These are phyloP conservation scores for Arabidopsis hybrid DNA, from an alignment of 441 rosid species.

Conservation along the genomic window DNA sequence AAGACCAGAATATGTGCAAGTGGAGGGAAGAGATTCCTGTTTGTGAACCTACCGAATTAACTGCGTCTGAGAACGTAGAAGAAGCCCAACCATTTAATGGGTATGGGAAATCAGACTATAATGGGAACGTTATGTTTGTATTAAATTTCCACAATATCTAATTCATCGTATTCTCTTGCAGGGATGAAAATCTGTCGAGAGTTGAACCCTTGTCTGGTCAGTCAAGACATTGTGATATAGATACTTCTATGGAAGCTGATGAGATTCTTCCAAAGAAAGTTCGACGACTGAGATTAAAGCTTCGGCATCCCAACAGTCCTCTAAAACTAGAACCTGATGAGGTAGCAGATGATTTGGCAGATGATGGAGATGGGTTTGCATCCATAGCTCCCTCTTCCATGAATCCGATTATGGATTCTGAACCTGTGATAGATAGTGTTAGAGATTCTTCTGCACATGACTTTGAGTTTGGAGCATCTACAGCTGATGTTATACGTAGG, in stretches of 20 bases:
- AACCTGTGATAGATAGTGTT: constrained; percentile 42
- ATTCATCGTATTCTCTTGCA: constrained; percentile 52
- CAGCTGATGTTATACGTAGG: constrained; percentile 59
- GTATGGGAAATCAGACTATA: constrained; percentile 53
- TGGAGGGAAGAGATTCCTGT: constrained; percentile 47
- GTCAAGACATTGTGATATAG: constrained; percentile 45
- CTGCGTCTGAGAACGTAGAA: constrained; percentile 41
- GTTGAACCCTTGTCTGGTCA: constrained; percentile 44
- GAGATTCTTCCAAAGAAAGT: constrained; percentile 57
- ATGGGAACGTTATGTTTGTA: constrained; percentile 10
- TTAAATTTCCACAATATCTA: constrained; percentile 31
- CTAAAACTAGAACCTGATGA: constrained; percentile 45
- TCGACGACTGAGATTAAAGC: constrained; percentile 66
- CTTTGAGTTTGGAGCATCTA: constrained; percentile 49
- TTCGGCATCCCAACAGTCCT: constrained; percentile 49
- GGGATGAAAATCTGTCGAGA: constrained; percentile 52
- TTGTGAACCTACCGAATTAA: constrained; percentile 39
- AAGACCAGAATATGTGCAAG: constrained; percentile 44
- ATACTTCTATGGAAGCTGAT: constrained; percentile 50
- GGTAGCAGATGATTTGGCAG: constrained; percentile 46
- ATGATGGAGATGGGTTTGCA: constrained; percentile 45
- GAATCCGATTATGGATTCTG: constrained; percentile 48
- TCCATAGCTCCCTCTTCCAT: constrained; percentile 42
- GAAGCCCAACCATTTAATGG: constrained; percentile 48
- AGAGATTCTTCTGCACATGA: constrained; percentile 45